phyloP scores from a whole-genome alignment of 1,284 basidiomycete species.

The Ceratorhiza oryzae-sativae region DNA sequence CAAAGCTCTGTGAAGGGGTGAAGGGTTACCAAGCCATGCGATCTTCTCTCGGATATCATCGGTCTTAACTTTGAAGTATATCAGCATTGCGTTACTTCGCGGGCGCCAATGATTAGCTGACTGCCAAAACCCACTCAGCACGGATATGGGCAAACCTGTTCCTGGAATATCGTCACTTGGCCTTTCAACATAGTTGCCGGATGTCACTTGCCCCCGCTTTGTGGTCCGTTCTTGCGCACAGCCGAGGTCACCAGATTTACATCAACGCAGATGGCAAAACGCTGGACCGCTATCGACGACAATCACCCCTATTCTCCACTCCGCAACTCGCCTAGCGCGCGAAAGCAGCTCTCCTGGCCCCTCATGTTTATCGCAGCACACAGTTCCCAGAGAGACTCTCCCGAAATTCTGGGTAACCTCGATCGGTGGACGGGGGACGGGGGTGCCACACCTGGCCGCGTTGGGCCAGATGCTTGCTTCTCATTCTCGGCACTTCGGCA shows the following conservation, averaged over 20 bases:
- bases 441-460: too few relatives aligned
- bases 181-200: background rate
- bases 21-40: background rate
- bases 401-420: background rate
- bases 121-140: background rate
- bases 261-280: background rate
- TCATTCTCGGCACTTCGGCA: background rate
- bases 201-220: background rate
- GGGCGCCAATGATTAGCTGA: background rate
- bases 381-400: conserved; percentile 13
- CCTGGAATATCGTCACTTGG: background rate
- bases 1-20: background rate
- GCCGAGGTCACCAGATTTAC: background rate
- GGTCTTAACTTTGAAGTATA: background rate
- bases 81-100: background rate
- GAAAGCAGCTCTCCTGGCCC: background rate
- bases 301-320: conserved; percentile 4
- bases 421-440: background rate
- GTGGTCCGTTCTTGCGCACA: background rate
- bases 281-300: background rate
- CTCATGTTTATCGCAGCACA: background rate
- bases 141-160: background rate
- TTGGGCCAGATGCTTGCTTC: background rate
- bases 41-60: conserved; percentile 12
- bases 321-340: conserved; percentile 2